Evolutionary conservation across 2,329 filamentous ascomycete species (phyloP), one percentile per base, ranked within the genome.

Genomic region (Aspergillus cejpii): DNA sequence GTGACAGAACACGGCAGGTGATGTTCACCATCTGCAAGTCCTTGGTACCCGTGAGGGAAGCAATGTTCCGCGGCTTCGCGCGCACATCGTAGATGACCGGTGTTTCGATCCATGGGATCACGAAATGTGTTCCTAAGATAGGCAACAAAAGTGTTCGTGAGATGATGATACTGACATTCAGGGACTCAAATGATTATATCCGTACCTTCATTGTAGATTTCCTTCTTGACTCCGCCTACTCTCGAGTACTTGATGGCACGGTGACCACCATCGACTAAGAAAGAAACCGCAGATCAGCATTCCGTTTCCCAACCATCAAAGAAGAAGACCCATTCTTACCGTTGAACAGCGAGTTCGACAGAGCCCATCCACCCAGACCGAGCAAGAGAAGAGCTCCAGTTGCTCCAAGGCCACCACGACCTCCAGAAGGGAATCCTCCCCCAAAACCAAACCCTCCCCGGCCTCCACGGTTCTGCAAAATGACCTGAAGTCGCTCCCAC

Each of bases 11-110:
- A 87, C 92, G 91, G 73, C 92, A 98, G 64, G 91, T 98, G 67
- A 98, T 97, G 80, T 98, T 98, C 66, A 97, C 92, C 92, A 98
- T 98, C 76, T 98, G 92, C 71, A 98, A 75, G 72, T 98, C 92
- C 78, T 98, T 98, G 64, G 92, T 98, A 59, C 92, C 92, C 48
- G 92, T 98, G 56, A 98, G 80, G 55, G 92, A 97, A 56, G 92
- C 86, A 59, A 98, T 90, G 64, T 94, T 96, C 67, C 92, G 84
- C 61, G 92, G 92, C 77, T 91, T 96, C 49, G 92, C 92, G 72
- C 92, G 91, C 59, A 98, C 92, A 69, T 98, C 91, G 76, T 97
- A 98, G 60, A 90, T 84, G 68, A 98, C 82, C 41, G 92, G 89
- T 3, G 90, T 95, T 73, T 98, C 92, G 71, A 98, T 85, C 92